Evolutionary conservation across 2,329 filamentous ascomycete genomes (phyloP).

Genomic region (Trichoderma sp.): DNA sequence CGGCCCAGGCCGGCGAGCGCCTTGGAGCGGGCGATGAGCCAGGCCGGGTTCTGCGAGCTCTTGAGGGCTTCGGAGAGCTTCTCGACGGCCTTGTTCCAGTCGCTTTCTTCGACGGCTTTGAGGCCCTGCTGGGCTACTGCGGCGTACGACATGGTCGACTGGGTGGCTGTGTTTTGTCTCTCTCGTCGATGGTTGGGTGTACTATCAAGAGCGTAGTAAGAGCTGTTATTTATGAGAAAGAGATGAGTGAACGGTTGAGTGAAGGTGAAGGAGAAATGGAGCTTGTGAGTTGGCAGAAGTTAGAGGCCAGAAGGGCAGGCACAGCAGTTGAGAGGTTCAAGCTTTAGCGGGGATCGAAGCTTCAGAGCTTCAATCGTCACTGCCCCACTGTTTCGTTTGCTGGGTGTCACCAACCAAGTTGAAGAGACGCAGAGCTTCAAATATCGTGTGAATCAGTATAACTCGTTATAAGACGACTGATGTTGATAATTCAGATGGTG

Average conservation of each 20-base stretch:
- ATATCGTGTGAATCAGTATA: no score
- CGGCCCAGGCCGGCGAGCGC: constrained; percentile 69
- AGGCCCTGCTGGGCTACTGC: constrained; percentile 63
- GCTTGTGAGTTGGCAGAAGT: background rate
- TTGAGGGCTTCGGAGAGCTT: constrained; percentile 70
- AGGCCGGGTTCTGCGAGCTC: constrained; percentile 68
- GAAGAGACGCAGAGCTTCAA: no score
- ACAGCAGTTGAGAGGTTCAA: constrained; percentile 37
- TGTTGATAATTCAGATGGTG: no score
- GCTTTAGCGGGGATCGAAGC: constrained; percentile 36
- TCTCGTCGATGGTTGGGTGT: no score
- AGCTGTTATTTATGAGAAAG: no score
- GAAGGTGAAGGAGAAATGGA: background rate
- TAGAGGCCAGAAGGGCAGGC: background rate
- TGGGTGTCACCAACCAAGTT: background rate
- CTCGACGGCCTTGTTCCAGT: constrained; percentile 69
- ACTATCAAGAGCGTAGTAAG: no score
- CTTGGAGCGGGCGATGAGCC: constrained; percentile 80
- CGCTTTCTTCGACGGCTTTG: constrained; percentile 60
- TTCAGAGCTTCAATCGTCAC: background rate
- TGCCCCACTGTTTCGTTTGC: constrained; percentile 6
- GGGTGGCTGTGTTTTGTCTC: no score
- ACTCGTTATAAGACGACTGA: no score
- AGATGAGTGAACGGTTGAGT: no score
- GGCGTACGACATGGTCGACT: constrained; percentile 54